Conservation (phyloP, 805 yeast species). For the Pichia heedii region DNA sequence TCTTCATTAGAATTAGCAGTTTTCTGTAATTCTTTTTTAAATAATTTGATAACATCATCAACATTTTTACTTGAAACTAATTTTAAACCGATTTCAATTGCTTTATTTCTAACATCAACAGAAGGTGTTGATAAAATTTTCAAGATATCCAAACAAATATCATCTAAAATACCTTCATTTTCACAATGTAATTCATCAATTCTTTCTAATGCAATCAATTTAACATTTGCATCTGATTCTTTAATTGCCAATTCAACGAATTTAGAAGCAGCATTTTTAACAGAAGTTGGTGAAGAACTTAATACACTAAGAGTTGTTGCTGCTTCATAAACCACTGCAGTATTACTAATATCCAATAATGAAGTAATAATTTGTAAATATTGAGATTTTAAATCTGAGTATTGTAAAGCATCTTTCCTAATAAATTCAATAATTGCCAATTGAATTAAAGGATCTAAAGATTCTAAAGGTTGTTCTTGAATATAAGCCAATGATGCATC, state of each 20-base stretch:
- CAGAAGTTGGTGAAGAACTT: constrained; percentile 50
- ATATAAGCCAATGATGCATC: constrained; percentile 77
- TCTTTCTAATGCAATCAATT: constrained; percentile 83
- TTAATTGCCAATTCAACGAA: constrained; percentile 82
- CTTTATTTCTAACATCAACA: constrained; percentile 81
- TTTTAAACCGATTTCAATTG: constrained; percentile 73
- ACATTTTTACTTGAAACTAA: constrained; percentile 82
- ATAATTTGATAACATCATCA: constrained; percentile 83
- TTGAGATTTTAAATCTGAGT: constrained; percentile 57
- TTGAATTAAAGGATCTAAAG: constrained; percentile 77
- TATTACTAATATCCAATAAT: constrained; percentile 58
- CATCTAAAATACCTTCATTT: constrained; percentile 78
- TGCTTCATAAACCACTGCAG: constrained; percentile 82
- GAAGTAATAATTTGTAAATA: constrained; percentile 68
- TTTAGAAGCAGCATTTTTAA: constrained; percentile 73
- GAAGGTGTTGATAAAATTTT: constrained; percentile 84
- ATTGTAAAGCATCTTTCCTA: constrained; percentile 62
- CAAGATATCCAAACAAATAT: constrained; percentile 74
- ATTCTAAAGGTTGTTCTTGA: constrained; percentile 57
- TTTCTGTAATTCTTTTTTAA: constrained; percentile 82
- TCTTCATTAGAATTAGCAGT: constrained; percentile 69
- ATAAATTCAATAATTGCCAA: constrained; percentile 87
- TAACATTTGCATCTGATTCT: constrained; percentile 93
- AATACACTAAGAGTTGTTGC: constrained; percentile 65
- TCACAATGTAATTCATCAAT: constrained; percentile 64